Percentiles rank a stretch among this genome's conserved stretches.
phyloP scores from a whole-genome alignment of 768 basidiomycete genomes.

The Saitozyma podzolica region DNA sequence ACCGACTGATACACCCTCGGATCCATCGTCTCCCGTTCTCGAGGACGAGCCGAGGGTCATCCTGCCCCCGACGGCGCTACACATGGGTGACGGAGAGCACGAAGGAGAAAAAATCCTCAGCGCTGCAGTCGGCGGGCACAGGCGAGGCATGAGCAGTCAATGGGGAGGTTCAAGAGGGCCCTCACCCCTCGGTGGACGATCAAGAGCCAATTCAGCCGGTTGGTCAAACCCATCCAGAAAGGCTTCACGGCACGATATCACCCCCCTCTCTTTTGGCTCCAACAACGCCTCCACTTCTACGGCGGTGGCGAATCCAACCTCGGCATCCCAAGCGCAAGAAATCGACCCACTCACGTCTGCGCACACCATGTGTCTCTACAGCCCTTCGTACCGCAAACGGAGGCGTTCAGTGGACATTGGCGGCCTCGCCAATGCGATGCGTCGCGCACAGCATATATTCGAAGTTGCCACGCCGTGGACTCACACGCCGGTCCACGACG shows the following conservation, averaged over 20 bases:
- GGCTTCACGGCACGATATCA: background rate
- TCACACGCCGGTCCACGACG: constrained; percentile 53
- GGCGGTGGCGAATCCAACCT: background rate
- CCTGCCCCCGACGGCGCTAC: constrained; percentile 37
- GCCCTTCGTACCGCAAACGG: constrained; percentile 25
- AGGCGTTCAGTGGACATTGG: constrained; percentile 85
- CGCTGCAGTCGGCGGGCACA: constrained; percentile 3
- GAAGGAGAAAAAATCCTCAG: constrained; percentile 38
- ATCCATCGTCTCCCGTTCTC: background rate
- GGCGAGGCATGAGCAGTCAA: constrained; percentile 1
- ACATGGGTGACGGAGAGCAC: constrained; percentile 38
- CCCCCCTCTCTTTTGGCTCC: background rate
- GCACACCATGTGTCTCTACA: constrained; percentile 14
- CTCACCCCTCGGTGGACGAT: constrained; percentile 2
- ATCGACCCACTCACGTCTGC: background rate
- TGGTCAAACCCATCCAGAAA: background rate
- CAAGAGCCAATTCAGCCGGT: background rate
- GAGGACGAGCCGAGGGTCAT: constrained; percentile 20
- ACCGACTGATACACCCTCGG: background rate
- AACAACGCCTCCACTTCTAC: background rate
- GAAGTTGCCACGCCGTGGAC: constrained; percentile 66
- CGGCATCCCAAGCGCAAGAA: background rate
- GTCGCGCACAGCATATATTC: constrained; percentile 32
- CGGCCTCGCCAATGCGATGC: constrained; percentile 76
- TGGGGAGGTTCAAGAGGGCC: background rate